Evolutionary conservation across 257 asterid species (phyloP).

Genomic region (Sherardia arvensis): DNA sequence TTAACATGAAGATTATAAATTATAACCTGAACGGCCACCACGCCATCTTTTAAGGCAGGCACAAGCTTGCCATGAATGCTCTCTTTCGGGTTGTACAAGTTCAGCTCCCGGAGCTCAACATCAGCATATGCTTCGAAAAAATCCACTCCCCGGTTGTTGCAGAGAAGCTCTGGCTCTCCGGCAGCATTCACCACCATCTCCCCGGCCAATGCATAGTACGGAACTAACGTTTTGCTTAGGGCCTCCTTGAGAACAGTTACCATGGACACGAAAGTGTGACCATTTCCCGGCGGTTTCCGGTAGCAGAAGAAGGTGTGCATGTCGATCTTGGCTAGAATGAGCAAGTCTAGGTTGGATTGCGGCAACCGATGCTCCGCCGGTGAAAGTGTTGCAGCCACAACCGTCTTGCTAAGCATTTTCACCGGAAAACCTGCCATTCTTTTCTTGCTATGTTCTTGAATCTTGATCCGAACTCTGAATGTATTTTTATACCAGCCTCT

Average conservation of each 20-base stretch:
- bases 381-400: slow-evolving; percentile 43
- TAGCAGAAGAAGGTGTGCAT: slow-evolving; percentile 59
- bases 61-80: slow-evolving; percentile 49
- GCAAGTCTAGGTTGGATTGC: slow-evolving; percentile 66
- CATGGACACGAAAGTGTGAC: slow-evolving; percentile 2
- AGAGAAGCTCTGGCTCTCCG: slow-evolving; percentile 60
- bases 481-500: too few relatives aligned
- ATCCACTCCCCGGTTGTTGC: slow-evolving; percentile 59
- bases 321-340: slow-evolving; percentile 51
- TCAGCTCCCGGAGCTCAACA: slow-evolving; percentile 29
- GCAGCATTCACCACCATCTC: slow-evolving; percentile 27
- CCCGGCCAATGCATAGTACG: slow-evolving; percentile 43
- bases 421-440: slow-evolving; percentile 14
- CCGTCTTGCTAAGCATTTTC: slow-evolving; percentile 21
- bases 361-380: slow-evolving; percentile 48
- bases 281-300: not conserved
- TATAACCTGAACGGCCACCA: slow-evolving; percentile 65
- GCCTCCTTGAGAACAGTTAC: slow-evolving; percentile 33
- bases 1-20: too few relatives aligned
- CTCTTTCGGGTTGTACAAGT: slow-evolving; percentile 45
- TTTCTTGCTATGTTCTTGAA: too few relatives aligned
- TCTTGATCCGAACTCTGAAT: too few relatives aligned
- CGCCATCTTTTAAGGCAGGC: slow-evolving; percentile 38
- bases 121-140: slow-evolving; percentile 49
- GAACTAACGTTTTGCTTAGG: slow-evolving; percentile 35